A percentile compares a stretch with the other conserved stretches of the same genome.
Evolutionary conservation across 208 protist species (phyloP).

Genomic region (Trypanosoma theileri): DNA sequence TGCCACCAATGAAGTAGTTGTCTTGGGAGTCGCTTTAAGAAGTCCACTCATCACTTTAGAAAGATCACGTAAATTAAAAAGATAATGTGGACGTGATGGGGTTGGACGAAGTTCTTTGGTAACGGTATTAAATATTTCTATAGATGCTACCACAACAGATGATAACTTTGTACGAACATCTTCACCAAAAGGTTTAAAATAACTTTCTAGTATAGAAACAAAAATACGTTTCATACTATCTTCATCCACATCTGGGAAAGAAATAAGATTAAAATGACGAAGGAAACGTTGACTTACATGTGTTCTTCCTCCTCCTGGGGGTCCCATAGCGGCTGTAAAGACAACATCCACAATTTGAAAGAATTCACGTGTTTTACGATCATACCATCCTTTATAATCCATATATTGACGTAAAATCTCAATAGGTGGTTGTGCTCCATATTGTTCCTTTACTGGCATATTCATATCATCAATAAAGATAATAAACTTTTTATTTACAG

Average conservation of each 20-base stretch:
- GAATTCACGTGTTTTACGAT: constrained; percentile 93
- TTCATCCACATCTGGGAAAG: constrained; percentile 95
- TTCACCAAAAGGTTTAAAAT: constrained; percentile 89
- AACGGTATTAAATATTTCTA: constrained; percentile 95
- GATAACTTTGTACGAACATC: constrained; percentile 70
- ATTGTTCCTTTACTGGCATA: constrained; percentile 98
- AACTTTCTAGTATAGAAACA: constrained; percentile 93
- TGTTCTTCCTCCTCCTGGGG: constrained; percentile 96
- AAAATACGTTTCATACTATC: constrained; percentile 96
- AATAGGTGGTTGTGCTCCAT: constrained; percentile 98
- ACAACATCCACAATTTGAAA: constrained; percentile 95
- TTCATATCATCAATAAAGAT: constrained; percentile 99
- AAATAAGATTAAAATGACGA: constrained; percentile 98
- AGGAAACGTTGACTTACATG: constrained; percentile 96
- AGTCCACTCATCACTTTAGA: constrained; percentile 97
- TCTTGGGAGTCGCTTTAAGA: constrained; percentile 77
- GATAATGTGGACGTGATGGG: constrained; percentile 98
- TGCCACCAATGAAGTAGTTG: constrained; percentile 40
- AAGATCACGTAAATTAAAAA: constrained; percentile 99
- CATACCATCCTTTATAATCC: constrained; percentile 97
- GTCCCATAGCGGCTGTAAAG: constrained; percentile 95
- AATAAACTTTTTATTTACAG: constrained; percentile 95
- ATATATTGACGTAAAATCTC: constrained; percentile 98
- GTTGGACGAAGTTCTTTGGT: constrained; percentile 95
- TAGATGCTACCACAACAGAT: constrained; percentile 91